Conservation (phyloP, 768 basidiomycete species). For the Naganishia vaughanmartiniae region DNA sequence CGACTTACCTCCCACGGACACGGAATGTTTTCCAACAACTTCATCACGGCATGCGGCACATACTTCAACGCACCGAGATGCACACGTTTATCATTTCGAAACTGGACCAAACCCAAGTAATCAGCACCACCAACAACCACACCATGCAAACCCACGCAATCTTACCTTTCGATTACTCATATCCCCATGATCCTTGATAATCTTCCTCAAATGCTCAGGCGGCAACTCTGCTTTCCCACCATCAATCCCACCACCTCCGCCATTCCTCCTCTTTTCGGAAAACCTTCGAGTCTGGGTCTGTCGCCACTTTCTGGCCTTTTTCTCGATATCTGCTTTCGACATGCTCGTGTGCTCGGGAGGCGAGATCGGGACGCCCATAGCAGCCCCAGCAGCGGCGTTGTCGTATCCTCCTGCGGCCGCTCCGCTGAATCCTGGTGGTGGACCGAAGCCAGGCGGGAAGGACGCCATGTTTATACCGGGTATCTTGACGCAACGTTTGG, state of each 20-base stretch:
- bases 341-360: constrained; percentile 46
- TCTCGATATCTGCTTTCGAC: constrained; percentile 69
- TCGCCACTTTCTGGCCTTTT: constrained; percentile 96
- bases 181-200: constrained; percentile 98
- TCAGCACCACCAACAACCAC: not conserved
- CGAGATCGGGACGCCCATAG: not conserved
- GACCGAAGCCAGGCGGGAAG: constrained; percentile 35
- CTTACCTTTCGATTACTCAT: constrained; percentile 88
- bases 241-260: constrained; percentile 51
- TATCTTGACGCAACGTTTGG: not conserved
- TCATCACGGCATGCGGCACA: constrained; percentile 98
- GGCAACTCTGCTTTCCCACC: constrained; percentile 70
- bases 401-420: not conserved
- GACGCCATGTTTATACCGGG: constrained; percentile 20
- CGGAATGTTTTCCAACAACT: constrained; percentile 96
- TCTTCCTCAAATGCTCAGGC: constrained; percentile 97
- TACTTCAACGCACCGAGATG: constrained; percentile 93
- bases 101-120: constrained; percentile 50
- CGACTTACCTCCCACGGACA: constrained; percentile 73
- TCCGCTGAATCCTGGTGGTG: constrained; percentile 31
- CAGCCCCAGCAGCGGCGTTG: not conserved
- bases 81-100: constrained; percentile 97
- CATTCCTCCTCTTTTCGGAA: constrained; percentile 51
- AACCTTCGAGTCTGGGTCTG: constrained; percentile 76
- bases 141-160: not conserved